A percentile compares a stretch with the other conserved stretches of the same genome.
phyloP scores from a whole-genome alignment of 2,329 filamentous ascomycete species.

The Aspergillus ustus region DNA sequence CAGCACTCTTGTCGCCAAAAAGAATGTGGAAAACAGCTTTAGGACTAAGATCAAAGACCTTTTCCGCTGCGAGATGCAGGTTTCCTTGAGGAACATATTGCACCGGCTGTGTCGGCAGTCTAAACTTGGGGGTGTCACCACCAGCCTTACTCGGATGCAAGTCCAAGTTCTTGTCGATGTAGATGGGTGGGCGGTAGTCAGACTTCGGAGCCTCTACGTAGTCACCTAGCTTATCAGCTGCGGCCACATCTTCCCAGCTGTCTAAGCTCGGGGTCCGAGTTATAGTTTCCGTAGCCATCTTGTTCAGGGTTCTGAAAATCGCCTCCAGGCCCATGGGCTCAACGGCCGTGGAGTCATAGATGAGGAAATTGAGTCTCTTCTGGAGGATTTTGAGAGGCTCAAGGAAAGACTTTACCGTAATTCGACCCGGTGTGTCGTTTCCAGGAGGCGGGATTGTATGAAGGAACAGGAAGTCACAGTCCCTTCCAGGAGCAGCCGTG shows the following conservation, averaged over 20 bases:
- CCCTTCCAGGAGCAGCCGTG: conserved; percentile 83
- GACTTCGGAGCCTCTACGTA: conserved; percentile 46
- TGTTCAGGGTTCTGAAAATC: conserved; percentile 72
- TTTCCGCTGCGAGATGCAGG: conserved; percentile 73
- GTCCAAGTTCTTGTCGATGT: conserved; percentile 66
- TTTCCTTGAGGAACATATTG: conserved; percentile 84
- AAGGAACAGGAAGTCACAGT: conserved; percentile 91
- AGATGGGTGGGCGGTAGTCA: conserved; percentile 62
- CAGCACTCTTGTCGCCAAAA: conserved; percentile 93
- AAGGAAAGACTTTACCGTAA: conserved; percentile 91
- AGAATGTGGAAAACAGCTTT: conserved; percentile 96
- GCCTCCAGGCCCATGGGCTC: conserved; percentile 71
- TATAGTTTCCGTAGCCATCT: conserved; percentile 67
- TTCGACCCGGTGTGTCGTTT: conserved; percentile 68
- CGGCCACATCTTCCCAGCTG: conserved; percentile 85
- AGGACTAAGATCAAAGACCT: conserved; percentile 85
- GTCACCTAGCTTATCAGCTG: conserved; percentile 63
- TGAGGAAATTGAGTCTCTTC: conserved; percentile 79
- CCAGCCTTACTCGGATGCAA: conserved; percentile 44
- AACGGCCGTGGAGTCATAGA: conserved; percentile 77
- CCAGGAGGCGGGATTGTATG: conserved; percentile 71
- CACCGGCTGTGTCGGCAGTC: conserved; percentile 79
- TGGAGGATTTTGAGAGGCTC: conserved; percentile 84
- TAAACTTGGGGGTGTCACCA: conserved; percentile 69
- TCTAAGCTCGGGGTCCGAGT: conserved; percentile 75